Evolutionary conservation across 1,284 basidiomycete genomes (phyloP).

Genomic region (Cystobasidium pallidum): DNA sequence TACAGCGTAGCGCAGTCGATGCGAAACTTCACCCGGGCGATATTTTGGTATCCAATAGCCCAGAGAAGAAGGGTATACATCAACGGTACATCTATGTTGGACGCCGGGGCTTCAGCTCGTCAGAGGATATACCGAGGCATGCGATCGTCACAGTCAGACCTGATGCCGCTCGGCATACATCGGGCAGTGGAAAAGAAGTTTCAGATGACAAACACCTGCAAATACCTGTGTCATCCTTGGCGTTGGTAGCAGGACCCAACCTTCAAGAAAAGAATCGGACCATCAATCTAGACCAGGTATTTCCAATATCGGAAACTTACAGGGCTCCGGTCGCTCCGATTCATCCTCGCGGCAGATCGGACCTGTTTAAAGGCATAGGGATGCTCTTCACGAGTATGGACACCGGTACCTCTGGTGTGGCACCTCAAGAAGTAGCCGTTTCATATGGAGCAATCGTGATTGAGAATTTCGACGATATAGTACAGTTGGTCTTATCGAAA

Average conservation of each 20-base stretch:
- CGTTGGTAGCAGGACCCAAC: neutral
- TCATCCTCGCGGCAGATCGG: neutral
- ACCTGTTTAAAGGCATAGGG: neutral
- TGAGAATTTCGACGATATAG: neutral
- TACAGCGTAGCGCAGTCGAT: neutral
- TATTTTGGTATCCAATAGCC: neutral
- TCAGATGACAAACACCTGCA: neutral
- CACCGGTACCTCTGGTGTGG: neutral
- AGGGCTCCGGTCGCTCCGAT: neutral
- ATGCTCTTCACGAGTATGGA: neutral
- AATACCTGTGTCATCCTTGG: neutral
- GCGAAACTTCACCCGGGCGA: neutral
- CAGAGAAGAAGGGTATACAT: neutral
- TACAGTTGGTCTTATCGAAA: neutral
- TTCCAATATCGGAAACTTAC: neutral
- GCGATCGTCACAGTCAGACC: neutral
- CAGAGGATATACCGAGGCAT: neutral
- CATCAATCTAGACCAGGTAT: neutral
- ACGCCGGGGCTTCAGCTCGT: neutral
- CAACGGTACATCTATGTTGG: neutral
- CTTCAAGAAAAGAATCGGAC: neutral
- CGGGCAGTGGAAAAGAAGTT: neutral
- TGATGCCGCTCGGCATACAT: neutral
- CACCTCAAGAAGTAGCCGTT: neutral
- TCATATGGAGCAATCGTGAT: neutral